Conservation (phyloP, 805 yeast genomes). For the Metschnikowia gelsemii region DNA sequence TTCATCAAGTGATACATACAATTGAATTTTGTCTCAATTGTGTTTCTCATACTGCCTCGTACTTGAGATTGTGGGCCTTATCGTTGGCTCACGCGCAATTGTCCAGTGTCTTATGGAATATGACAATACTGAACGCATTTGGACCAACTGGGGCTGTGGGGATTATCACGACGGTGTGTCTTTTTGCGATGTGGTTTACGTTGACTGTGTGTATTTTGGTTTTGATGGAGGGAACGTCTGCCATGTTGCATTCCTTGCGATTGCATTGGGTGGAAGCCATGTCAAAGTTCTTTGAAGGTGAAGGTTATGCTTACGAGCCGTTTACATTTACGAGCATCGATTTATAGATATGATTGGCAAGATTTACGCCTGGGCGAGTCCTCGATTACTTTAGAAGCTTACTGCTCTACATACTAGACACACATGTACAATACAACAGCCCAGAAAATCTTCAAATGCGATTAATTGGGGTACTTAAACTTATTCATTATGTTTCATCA, state of each 20-base stretch:
- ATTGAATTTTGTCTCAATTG: slow-evolving; percentile 78
- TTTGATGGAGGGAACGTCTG: slow-evolving; percentile 82
- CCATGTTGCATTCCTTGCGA: slow-evolving; percentile 75
- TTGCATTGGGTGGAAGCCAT: slow-evolving; percentile 82
- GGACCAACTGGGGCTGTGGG: slow-evolving; percentile 54
- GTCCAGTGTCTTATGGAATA: slow-evolving; percentile 70
- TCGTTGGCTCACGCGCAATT: slow-evolving; percentile 80
- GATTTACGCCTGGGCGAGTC: too few species aligned
- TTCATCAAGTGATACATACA: slow-evolving; percentile 78
- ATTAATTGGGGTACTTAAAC: too few species aligned
- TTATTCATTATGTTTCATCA: not conserved
- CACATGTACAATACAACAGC: too few species aligned
- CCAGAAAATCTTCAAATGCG: too few species aligned
- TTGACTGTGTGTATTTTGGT: slow-evolving; percentile 68
- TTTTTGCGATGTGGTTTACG: slow-evolving; percentile 75
- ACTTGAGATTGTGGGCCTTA: slow-evolving; percentile 74
- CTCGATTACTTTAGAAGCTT: too few species aligned
- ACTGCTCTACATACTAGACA: too few species aligned
- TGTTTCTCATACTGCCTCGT: slow-evolving; percentile 79
- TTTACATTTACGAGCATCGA: slow-evolving; percentile 44
- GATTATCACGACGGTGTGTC: slow-evolving; percentile 53
- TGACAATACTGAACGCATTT: slow-evolving; percentile 68
- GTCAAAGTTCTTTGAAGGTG: slow-evolving; percentile 79
- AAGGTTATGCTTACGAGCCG: slow-evolving; percentile 67
- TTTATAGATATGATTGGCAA: slow-evolving; percentile 5